phyloP scores from a whole-genome alignment of 164 flowering plant species.

The Taxillus chinensis region DNA sequence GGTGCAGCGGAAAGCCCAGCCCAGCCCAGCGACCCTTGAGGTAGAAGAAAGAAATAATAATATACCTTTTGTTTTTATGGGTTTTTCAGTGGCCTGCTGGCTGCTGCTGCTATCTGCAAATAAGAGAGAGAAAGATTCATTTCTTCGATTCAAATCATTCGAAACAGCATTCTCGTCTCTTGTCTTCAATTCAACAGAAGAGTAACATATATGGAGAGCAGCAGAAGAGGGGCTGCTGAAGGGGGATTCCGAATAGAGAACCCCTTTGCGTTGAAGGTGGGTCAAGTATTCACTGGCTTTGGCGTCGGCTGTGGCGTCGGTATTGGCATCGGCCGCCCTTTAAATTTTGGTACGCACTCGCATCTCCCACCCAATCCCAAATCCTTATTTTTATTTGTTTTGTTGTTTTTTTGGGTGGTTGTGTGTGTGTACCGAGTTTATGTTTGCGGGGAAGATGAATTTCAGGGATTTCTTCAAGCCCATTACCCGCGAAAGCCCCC shows the following conservation, averaged over 20 bases:
- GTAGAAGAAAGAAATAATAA: too few relatives aligned
- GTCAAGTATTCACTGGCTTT: conserved; percentile 92
- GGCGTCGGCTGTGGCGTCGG: conserved; percentile 97
- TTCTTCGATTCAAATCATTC: too few relatives aligned
- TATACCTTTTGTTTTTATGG: too few relatives aligned
- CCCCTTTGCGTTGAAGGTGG: conserved; percentile 80
- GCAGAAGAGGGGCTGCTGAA: conserved; percentile 7
- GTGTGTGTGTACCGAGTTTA: too few relatives aligned
- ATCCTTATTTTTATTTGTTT: too few relatives aligned
- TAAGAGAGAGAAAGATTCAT: too few relatives aligned
- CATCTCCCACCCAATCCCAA: conserved; percentile 1
- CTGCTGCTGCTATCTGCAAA: too few relatives aligned
- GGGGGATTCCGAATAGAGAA: conserved; percentile 40
- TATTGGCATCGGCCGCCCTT: conserved; percentile 78
- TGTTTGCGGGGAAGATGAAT: conserved; percentile 16
- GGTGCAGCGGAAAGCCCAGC: too few relatives aligned
- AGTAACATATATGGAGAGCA: conserved; percentile 13
- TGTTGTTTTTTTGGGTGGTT: too few relatives aligned
- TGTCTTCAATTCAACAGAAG: background rate
- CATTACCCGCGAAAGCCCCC: conserved; percentile 15
- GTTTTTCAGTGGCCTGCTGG: too few relatives aligned
- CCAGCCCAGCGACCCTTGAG: too few relatives aligned
- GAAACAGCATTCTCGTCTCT: too few relatives aligned
- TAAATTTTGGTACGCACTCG: conserved; percentile 51
- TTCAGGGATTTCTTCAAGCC: conserved; percentile 10